Conservation (phyloP, 2,329 filamentous ascomycete genomes). For the Mycogone perniciosa region DNA sequence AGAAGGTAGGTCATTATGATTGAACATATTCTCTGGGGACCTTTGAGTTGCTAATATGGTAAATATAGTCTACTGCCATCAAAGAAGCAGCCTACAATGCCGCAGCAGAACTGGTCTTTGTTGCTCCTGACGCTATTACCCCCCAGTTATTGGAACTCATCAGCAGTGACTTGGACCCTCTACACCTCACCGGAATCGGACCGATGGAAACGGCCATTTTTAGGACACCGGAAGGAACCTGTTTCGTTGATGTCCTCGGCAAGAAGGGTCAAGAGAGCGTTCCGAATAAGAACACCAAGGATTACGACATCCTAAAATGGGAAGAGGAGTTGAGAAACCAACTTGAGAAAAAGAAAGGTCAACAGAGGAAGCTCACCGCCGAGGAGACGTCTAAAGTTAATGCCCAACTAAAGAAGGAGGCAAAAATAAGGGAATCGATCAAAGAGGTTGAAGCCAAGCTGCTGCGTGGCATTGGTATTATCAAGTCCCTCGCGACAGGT, state of each 20-base stretch:
- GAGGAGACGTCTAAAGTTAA: conserved; percentile 90
- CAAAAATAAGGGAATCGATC: conserved; percentile 69
- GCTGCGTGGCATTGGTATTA: conserved; percentile 77
- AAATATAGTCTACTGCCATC: conserved; percentile 32
- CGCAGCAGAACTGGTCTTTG: conserved; percentile 86
- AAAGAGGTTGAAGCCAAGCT: conserved; percentile 63
- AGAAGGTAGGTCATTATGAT: conserved; percentile 42
- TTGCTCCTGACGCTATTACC: conserved; percentile 77
- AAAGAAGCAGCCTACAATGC: conserved; percentile 73
- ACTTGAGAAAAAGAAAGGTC: conserved; percentile 86
- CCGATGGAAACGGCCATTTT: conserved; percentile 90
- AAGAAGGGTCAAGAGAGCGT: conserved; percentile 66
- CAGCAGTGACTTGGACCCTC: conserved; percentile 62
- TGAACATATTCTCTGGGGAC: neutral
- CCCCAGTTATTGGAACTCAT: conserved; percentile 70
- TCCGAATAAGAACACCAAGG: conserved; percentile 84
- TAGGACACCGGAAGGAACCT: conserved; percentile 78
- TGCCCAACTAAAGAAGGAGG: conserved; percentile 82
- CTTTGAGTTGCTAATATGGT: conserved; percentile 3
- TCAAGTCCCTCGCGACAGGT: conserved; percentile 72
- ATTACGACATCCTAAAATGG: conserved; percentile 96
- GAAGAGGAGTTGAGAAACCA: conserved; percentile 85
- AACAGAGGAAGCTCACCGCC: conserved; percentile 80
- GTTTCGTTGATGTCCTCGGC: conserved; percentile 84
- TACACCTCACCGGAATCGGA: conserved; percentile 65